phyloP scores from a whole-genome alignment of 2,329 filamentous ascomycete species.

The Knoxdaviesia proteae region DNA sequence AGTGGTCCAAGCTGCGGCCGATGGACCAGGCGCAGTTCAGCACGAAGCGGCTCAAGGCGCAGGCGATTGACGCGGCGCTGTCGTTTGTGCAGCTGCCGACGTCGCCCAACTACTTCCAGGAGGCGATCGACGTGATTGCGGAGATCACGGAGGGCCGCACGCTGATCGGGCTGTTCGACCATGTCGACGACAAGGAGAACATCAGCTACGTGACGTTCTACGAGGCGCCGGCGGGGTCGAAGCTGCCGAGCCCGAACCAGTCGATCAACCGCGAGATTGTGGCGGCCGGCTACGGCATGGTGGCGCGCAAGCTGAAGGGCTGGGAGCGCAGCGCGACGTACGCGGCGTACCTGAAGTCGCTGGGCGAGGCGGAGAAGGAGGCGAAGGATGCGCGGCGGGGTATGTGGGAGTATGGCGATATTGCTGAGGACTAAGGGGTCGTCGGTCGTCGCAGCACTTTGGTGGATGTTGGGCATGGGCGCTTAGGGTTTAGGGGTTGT shows the following conservation, averaged over 20 bases:
- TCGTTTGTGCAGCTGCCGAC: slow-evolving; percentile 79
- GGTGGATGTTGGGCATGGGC: neutral
- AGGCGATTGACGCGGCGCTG: slow-evolving; percentile 71
- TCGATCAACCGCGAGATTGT: slow-evolving; percentile 83
- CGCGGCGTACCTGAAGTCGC: slow-evolving; percentile 45
- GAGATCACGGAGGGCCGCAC: slow-evolving; percentile 55
- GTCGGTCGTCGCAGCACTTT: neutral
- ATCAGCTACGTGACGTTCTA: slow-evolving; percentile 74
- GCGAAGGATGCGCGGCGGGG: slow-evolving; percentile 66
- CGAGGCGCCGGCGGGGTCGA: slow-evolving; percentile 44
- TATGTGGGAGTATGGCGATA: slow-evolving; percentile 97
- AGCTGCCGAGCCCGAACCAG: slow-evolving; percentile 38
- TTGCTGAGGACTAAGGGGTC: slow-evolving; percentile 56
- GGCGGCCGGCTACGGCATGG: slow-evolving; percentile 68
- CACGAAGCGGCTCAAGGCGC: slow-evolving; percentile 60
- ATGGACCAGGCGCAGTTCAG: slow-evolving; percentile 63
- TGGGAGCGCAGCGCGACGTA: slow-evolving; percentile 65
- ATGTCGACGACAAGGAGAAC: slow-evolving; percentile 56
- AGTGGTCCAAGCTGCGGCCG: slow-evolving; percentile 69
- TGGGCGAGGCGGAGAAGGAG: slow-evolving; percentile 53
- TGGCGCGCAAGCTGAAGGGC: slow-evolving; percentile 72
- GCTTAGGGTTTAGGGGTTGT: neutral
- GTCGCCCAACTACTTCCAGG: slow-evolving; percentile 60
- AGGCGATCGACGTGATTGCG: slow-evolving; percentile 56
- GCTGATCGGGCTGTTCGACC: slow-evolving; percentile 82